Evolutionary conservation across 768 basidiomycete genomes (phyloP), one percentile per base, ranked within the genome.

Genomic region (Clitopilus passeckerianus): DNA sequence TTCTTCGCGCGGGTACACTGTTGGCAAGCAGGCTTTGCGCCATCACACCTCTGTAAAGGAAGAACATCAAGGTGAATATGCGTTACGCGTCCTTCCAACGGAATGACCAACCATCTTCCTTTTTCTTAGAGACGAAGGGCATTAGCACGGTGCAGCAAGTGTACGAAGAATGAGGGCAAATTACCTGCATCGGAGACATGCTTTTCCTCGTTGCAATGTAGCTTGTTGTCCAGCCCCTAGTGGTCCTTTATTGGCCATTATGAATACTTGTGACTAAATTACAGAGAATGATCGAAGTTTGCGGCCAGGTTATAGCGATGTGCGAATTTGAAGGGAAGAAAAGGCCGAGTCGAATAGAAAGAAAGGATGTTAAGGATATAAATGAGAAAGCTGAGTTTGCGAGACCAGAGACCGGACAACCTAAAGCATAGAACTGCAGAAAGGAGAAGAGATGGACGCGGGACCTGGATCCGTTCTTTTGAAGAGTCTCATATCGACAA

Each of bases 1-100:
- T 90, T 91, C 79, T 91, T 91, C 44, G 89, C 89, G 56, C 87
- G 85, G 27, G 77, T 75, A 67, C 90, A 92, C 67, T 92, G 90
- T 62, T 88, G 87, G 62, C 90, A 92, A 12, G 88, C 80, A 27
- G 90, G 90, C 69, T 89, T 91, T 52, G 66, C 66, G 61, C 89
- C 90, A 66, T 91, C 90, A 68, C 90, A 92, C 72, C 88, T 80
- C 90, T 92, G 63, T 8, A 61, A 20, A 57, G 57, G 46, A 41
- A 59, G 66, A 65, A 61, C 57, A 55, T 61, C 34, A 60, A 33
- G 41, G 50, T 44, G 56, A 46, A 50, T 20, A 10, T 22, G 3
- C 12, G 46, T 23, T 12, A 50, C 46, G 46, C 20, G 16, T 9
- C 46, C 20, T 12, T 53, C 30, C 27, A 52, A 46, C 43, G 61